These are phyloP conservation scores for Suillus weaverae DNA, from an alignment of 768 basidiomycete genomes.

Conservation along the genomic window DNA sequence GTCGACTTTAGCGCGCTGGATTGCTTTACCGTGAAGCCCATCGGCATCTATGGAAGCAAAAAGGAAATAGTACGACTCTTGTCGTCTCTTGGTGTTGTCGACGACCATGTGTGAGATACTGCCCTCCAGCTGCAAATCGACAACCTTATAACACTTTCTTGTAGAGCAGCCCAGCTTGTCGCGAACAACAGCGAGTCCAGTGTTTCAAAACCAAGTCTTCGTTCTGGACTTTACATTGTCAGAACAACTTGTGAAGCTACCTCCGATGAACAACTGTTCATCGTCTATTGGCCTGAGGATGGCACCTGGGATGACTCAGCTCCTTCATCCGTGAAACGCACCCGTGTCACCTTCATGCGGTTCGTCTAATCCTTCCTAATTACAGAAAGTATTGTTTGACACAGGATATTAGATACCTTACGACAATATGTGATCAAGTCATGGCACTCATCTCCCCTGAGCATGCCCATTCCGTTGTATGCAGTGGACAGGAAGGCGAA, in stretches of 20 bases:
- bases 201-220: slow-evolving; percentile 29
- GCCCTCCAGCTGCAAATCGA: background rate
- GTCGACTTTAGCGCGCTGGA: slow-evolving; percentile 59
- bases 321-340: slow-evolving; percentile 43
- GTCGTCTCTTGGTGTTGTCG: slow-evolving; percentile 34
- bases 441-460: slow-evolving; percentile 50
- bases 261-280: slow-evolving; percentile 36
- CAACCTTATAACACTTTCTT: slow-evolving; percentile 2
- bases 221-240: slow-evolving; percentile 50
- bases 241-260: slow-evolving; percentile 13
- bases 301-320: slow-evolving; percentile 58
- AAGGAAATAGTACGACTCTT: slow-evolving; percentile 50
- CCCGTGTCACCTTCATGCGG: slow-evolving; percentile 65
- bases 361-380: slow-evolving; percentile 19
- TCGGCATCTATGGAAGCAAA: slow-evolving; percentile 60
- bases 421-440: slow-evolving; percentile 57
- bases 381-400: background rate
- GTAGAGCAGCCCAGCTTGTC: slow-evolving; percentile 12
- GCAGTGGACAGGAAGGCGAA: slow-evolving; percentile 34
- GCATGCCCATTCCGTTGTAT: slow-evolving; percentile 46
- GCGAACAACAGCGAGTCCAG: background rate
- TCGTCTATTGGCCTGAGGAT: slow-evolving; percentile 64
- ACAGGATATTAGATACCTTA: slow-evolving; percentile 48
- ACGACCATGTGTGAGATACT: slow-evolving; percentile 40
- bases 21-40: slow-evolving; percentile 42